Percentiles rank a stretch among this genome's conserved stretches.
Conservation (phyloP, 1,284 basidiomycete genomes). For the Microbotryum lychnidis-dioicae region DNA sequence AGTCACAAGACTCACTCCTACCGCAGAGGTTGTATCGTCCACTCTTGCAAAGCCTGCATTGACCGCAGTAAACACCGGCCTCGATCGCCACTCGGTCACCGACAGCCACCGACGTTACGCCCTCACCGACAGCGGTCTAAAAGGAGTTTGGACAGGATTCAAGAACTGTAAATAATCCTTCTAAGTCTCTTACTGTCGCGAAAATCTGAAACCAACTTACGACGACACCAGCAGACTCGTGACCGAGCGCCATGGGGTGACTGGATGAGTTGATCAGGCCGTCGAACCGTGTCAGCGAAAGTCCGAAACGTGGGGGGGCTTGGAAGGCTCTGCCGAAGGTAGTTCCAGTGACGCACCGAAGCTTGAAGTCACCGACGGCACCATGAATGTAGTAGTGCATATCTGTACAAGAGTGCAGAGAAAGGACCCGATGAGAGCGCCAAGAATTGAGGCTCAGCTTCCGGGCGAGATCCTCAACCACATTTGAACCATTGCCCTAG, state of each 20-base stretch:
- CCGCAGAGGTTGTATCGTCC: slow-evolving; percentile 94
- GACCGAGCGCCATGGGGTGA: slow-evolving; percentile 72
- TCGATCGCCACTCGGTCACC: slow-evolving; percentile 92
- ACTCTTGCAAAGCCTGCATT: slow-evolving; percentile 45
- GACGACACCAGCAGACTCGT: slow-evolving; percentile 79
- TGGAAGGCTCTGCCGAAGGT: background rate
- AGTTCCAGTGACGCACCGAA: background rate
- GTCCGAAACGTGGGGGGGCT: background rate
- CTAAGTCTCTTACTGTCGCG: background rate
- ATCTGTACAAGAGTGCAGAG: background rate
- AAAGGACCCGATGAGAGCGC: too few species aligned
- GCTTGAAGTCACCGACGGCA: slow-evolving; percentile 8
- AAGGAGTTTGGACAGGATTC: slow-evolving; percentile 2
- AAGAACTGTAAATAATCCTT: too few species aligned
- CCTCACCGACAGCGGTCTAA: slow-evolving; percentile 49
- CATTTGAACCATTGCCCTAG: too few species aligned
- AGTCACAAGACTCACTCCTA: slow-evolving; percentile 26
- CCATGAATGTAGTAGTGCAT: slow-evolving; percentile 81
- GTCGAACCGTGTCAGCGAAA: background rate
- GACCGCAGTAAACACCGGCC: slow-evolving; percentile 77
- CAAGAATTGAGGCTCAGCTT: too few species aligned
- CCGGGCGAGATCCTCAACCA: too few species aligned
- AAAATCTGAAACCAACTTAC: background rate
- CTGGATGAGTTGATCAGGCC: background rate
- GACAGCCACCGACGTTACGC: slow-evolving; percentile 56